Evolutionary conservation across 2,329 filamentous ascomycete species (phyloP).

Genomic region (Tolypocladium cylindrosporum): DNA sequence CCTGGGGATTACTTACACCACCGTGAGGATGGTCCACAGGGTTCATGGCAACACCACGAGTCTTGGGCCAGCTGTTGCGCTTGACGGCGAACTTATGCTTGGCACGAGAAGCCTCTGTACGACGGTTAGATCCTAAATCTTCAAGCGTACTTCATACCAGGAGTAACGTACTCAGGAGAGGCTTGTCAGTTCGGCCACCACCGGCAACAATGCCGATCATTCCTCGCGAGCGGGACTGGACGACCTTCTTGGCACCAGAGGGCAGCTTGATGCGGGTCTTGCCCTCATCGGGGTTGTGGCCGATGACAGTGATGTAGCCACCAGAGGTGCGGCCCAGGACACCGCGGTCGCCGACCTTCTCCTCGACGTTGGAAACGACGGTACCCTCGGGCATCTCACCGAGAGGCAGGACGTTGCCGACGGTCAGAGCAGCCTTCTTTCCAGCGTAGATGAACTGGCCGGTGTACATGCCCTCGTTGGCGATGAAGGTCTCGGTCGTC

Average conservation of each 20-base stretch:
- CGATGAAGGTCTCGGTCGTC: constrained; percentile 98
- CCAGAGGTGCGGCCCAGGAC: constrained; percentile 92
- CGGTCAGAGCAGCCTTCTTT: constrained; percentile 93
- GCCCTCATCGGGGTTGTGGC: constrained; percentile 97
- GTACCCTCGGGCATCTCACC: constrained; percentile 96
- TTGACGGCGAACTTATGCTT: constrained; percentile 99
- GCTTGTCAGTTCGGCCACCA: constrained; percentile 99
- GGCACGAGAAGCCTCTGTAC: constrained; percentile 88
- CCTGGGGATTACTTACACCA: constrained; percentile 50
- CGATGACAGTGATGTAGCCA: constrained; percentile 98
- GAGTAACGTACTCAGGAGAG: constrained; percentile 68
- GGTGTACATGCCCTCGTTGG: constrained; percentile 99
- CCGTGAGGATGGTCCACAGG: constrained; percentile 98
- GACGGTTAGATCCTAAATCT: background rate
- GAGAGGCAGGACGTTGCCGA: constrained; percentile 96
- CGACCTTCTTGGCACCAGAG: constrained; percentile 97
- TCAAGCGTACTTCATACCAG: background rate
- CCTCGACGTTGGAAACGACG: constrained; percentile 97
- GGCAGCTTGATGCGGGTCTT: constrained; percentile 99
- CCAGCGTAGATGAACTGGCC: constrained; percentile 99
- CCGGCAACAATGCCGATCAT: constrained; percentile 99
- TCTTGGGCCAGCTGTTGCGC: constrained; percentile 99
- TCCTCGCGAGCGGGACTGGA: constrained; percentile 83
- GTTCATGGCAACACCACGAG: constrained; percentile 99
- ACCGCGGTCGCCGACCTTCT: constrained; percentile 96